Base-by-base conservation (phyloP, 371 early-diverging fungal genomes). In the Choanephora cucurbitarum region DNA sequence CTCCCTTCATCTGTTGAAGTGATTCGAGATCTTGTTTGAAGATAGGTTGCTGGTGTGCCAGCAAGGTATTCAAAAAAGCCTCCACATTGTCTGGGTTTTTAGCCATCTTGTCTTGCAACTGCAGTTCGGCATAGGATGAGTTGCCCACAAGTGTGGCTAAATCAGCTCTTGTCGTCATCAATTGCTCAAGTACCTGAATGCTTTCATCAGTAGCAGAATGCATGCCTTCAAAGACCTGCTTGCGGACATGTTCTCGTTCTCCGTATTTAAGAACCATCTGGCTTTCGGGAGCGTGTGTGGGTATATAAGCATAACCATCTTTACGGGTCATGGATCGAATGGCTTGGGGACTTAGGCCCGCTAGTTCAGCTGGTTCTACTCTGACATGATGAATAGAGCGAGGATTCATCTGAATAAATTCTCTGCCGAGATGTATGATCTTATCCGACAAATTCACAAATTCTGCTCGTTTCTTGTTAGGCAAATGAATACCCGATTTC, bases 71-170 rank as follows among this genome's bases (percentile, higher is more conserved):
- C 51, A 97, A 67, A 62, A 97, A 97, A 11, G 84, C 75, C n/a
- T 84, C 71, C n/a, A 95, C 95, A 37, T 89, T 88, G 60, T 83
- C 90, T 31, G 95, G 94, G 42, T 84, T 82, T 53, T 84, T 82
- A 11, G 91, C 95, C 97, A 98, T 97, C 66, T 97, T 97, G 57
- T 96, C 97, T 31, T 79, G 84, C 31, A 98, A 70, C 39, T 84
- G 87, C 72, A 93, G 70, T 48, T 93, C 84, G 23, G 90, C 89
- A 81, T 88, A 98, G 21, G 90, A 91, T 9, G 72, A 71, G 41
- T 81, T 80, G 0, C 94, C 95, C 0, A 96, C 81, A 15, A 94
- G 63, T 5, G 73, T 68, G 4, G 97, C 94, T 41, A 98, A 71
- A 24, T 87, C 79, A 8, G 79, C 83, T 11, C 98, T 79, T 31